Percentiles rank a stretch among this genome's conserved stretches.
These are phyloP conservation scores for Borovskyia barvae DNA, from an alignment of 208 protist genomes.

Conservation along the genomic window DNA sequence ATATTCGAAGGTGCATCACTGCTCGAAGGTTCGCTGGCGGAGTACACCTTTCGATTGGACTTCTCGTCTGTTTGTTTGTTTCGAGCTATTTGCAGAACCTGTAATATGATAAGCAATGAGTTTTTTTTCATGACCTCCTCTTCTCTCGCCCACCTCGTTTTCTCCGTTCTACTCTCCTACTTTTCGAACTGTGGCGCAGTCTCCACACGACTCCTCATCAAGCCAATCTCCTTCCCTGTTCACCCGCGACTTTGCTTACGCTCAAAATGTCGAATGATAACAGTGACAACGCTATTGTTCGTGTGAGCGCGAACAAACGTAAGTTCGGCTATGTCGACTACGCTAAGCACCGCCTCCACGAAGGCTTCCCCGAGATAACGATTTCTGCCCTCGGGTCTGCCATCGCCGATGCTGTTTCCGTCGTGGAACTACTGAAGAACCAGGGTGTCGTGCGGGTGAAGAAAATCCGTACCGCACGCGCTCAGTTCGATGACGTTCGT, in stretches of 20 bases:
- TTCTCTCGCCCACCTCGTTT: too few species aligned
- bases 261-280: constrained; percentile 33
- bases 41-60: too few species aligned
- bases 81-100: too few species aligned
- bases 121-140: too few species aligned
- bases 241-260: too few species aligned
- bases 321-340: constrained; percentile 86
- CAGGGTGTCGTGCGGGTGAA: constrained; percentile 79
- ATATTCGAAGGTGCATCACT: too few species aligned
- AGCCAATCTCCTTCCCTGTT: constrained; percentile 1
- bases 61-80: too few species aligned
- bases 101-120: too few species aligned
- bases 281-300: constrained; percentile 52
- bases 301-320: constrained; percentile 72
- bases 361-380: constrained; percentile 59
- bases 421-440: constrained; percentile 86
- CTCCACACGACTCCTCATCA: too few species aligned
- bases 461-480: constrained; percentile 79
- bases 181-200: neutral
- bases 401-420: constrained; percentile 85
- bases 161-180: too few species aligned
- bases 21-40: too few species aligned
- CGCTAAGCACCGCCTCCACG: constrained; percentile 80
- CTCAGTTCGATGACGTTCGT: constrained; percentile 60
- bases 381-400: constrained; percentile 82